Conservation (phyloP, 352 stramenopile genomes). For the Nothophytophthora sp. region DNA sequence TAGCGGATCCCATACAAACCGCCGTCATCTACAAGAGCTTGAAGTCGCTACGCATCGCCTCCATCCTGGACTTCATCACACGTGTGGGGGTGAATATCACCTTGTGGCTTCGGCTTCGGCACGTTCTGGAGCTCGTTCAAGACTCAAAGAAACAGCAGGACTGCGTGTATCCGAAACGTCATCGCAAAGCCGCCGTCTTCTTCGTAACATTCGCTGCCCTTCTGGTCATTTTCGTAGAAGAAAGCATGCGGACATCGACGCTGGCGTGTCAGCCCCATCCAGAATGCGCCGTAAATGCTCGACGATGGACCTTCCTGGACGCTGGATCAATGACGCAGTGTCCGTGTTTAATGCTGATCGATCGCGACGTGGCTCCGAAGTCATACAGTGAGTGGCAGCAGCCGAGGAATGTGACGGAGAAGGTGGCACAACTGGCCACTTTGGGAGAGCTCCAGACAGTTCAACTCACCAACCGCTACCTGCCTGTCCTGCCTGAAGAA, state of each 20-base stretch:
- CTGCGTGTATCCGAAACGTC: constrained; percentile 15
- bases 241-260: constrained; percentile 17
- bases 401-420: constrained; percentile 28
- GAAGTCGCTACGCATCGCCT: constrained; percentile 33
- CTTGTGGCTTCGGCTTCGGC: constrained; percentile 20
- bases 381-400: constrained; percentile 34
- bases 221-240: constrained; percentile 15
- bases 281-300: constrained; percentile 30
- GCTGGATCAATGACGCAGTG: constrained; percentile 20
- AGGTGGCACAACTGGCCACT: constrained; percentile 21
- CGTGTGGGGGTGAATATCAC: constrained; percentile 25
- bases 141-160: background rate
- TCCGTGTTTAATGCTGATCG: constrained; percentile 44
- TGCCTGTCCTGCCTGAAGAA: constrained; percentile 30
- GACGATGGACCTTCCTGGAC: constrained; percentile 26
- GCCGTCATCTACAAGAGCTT: constrained; percentile 28
- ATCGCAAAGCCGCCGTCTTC: constrained; percentile 6
- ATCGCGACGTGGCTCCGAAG: constrained; percentile 16
- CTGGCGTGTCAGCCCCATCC: constrained; percentile 15
- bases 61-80: constrained; percentile 21
- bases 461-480: constrained; percentile 34
- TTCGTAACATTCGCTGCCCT: constrained; percentile 10
- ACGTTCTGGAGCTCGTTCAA: constrained; percentile 13
- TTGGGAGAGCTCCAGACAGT: constrained; percentile 33
- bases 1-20: constrained; percentile 23